phyloP scores from a whole-genome alignment of 2,329 filamentous ascomycete species.

The Leptosphaerulina australis region DNA sequence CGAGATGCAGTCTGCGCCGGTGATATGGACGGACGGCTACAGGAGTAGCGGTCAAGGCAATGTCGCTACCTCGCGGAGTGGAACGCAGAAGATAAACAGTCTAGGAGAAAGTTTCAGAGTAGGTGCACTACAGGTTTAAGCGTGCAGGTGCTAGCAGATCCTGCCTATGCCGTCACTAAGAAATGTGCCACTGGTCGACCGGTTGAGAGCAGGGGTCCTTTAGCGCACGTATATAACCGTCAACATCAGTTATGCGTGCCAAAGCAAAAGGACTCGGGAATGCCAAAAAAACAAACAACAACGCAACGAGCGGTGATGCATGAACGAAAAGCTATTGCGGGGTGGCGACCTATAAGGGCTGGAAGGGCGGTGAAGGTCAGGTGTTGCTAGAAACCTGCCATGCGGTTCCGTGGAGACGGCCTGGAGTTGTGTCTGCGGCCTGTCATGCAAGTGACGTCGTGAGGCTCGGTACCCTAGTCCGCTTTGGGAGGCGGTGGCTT shows the following conservation, averaged over 20 bases:
- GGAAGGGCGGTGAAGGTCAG: slow-evolving; percentile 16
- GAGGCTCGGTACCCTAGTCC: slow-evolving; percentile 6
- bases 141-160: slow-evolving; percentile 5
- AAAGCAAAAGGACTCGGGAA: not conserved
- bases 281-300: not conserved
- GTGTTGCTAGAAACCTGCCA: slow-evolving; percentile 8
- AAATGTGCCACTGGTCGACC: slow-evolving; percentile 8
- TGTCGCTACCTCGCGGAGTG: slow-evolving; percentile 1
- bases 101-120: slow-evolving; percentile 1
- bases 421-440: slow-evolving; percentile 1
- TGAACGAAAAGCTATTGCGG: not conserved
- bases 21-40: slow-evolving; percentile 21
- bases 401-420: slow-evolving; percentile 13
- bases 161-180: slow-evolving; percentile 16
- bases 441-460: slow-evolving; percentile 11
- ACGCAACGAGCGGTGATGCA: not conserved
- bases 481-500: slow-evolving; percentile 7
- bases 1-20: slow-evolving; percentile 20
- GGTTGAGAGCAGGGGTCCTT: slow-evolving; percentile 11
- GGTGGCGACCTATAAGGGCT: slow-evolving; percentile 4
- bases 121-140: slow-evolving; percentile 9
- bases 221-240: slow-evolving; percentile 6
- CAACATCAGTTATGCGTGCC: slow-evolving; percentile 1
- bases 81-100: slow-evolving; percentile 5
- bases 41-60: not conserved